Evolutionary conservation across 805 yeast species (phyloP).

Genomic region (Candida krabiensis): DNA sequence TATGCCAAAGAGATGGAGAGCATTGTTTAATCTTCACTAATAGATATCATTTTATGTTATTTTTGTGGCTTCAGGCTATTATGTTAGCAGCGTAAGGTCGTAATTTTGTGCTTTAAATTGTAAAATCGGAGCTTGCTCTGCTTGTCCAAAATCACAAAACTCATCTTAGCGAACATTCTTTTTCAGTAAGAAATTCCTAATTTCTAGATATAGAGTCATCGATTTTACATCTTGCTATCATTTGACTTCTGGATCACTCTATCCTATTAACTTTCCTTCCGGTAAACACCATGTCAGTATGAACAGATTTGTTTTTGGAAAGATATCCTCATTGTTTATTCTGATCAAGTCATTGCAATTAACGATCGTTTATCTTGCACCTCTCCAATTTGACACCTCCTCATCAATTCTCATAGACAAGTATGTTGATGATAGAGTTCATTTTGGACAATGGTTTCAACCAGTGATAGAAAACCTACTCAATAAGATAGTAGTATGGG

Average conservation of each 20-base stretch:
- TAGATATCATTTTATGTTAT: not conserved
- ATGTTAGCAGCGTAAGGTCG: too few species aligned
- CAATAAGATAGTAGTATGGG: conserved; percentile 75
- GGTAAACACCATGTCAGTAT: too few species aligned
- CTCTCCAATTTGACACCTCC: conserved; percentile 51
- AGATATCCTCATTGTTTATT: conserved; percentile 25
- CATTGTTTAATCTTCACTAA: conserved; percentile 54
- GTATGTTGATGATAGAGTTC: conserved; percentile 17
- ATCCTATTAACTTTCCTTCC: too few species aligned
- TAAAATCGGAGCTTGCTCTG: too few species aligned
- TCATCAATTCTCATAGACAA: conserved; percentile 36
- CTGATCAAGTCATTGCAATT: conserved; percentile 40
- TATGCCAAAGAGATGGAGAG: conserved; percentile 93
- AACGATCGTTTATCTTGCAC: conserved; percentile 38
- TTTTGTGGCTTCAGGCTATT: too few species aligned
- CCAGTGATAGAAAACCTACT: conserved; percentile 30
- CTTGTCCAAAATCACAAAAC: too few species aligned
- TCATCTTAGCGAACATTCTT: too few species aligned
- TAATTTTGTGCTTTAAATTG: too few species aligned
- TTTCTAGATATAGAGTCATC: too few species aligned
- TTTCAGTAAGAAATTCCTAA: too few species aligned
- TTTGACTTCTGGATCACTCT: too few species aligned
- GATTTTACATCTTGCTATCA: too few species aligned
- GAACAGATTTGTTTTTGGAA: conserved; percentile 1
- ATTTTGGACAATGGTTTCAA: conserved; percentile 2